Evolutionary conservation across 768 basidiomycete genomes (phyloP).

Genomic region (Trichaptum fuscoviolaceum): DNA sequence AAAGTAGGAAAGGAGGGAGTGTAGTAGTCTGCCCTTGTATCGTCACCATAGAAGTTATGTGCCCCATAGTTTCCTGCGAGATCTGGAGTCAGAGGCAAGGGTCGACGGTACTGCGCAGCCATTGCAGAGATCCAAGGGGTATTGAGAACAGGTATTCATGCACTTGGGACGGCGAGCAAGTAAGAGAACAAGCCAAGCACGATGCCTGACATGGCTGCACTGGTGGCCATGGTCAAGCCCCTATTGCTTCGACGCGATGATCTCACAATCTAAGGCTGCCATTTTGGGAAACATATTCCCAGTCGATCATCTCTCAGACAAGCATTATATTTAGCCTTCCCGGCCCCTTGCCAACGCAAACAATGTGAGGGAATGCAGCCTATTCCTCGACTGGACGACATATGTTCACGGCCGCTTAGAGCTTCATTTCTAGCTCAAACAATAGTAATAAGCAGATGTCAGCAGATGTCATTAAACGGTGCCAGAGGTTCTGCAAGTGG

Average conservation of each 20-base stretch:
- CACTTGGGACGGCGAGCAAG: neutral
- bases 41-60: neutral
- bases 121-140: neutral
- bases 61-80: slow-evolving; percentile 2
- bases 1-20: slow-evolving; percentile 15
- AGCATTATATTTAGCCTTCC: neutral
- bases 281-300: neutral
- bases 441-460: neutral
- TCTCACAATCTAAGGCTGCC: neutral
- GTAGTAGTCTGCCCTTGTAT: slow-evolving; percentile 8
- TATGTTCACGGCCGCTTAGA: neutral
- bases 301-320: neutral
- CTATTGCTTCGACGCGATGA: neutral
- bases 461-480: neutral
- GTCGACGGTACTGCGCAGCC: slow-evolving; percentile 1
- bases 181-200: neutral
- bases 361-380: neutral
- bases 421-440: neutral
- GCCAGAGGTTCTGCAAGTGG: neutral
- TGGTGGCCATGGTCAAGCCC: neutral
- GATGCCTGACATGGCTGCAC: neutral
- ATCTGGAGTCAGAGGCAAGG: neutral
- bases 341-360: neutral
- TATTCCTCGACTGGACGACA: neutral
- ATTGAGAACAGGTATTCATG: neutral